These are phyloP conservation scores for Penicillium glabrum DNA, from an alignment of 2,329 filamentous ascomycete genomes.

Conservation along the genomic window DNA sequence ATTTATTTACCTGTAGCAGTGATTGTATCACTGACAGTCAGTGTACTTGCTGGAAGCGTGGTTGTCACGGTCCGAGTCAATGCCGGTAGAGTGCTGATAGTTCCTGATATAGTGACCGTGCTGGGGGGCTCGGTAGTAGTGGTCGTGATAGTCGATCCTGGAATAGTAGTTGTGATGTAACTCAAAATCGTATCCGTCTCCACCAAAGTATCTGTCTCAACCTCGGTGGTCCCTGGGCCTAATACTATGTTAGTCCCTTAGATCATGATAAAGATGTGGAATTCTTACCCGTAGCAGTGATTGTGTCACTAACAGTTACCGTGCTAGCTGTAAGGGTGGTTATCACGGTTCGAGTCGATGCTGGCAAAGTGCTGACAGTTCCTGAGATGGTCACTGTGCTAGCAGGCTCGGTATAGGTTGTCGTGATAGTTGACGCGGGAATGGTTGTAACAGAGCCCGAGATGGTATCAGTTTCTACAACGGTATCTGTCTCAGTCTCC, in stretches of 20 bases:
- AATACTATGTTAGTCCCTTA: not conserved
- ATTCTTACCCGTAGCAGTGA: conserved; percentile 5
- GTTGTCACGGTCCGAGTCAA: conserved; percentile 1
- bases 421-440: conserved; percentile 10
- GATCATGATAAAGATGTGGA: not conserved
- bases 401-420: conserved; percentile 1
- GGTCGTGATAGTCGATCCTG: conserved; percentile 9
- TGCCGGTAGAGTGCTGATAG: conserved; percentile 1
- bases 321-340: conserved; percentile 1
- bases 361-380: conserved; percentile 3
- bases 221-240: not conserved
- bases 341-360: conserved; percentile 1
- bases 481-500: not conserved
- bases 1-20: conserved; percentile 3
- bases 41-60: conserved; percentile 1
- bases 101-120: conserved; percentile 1
- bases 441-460: not conserved
- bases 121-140: conserved; percentile 1
- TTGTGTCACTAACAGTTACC: not conserved
- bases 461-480: not conserved
- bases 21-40: not conserved
- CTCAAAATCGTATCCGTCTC: not conserved
- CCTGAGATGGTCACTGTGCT: conserved; percentile 3
- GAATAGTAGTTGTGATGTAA: conserved; percentile 4
- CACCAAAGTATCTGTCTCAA: not conserved